Evolutionary conservation across 768 basidiomycete species (phyloP), one percentile per base, ranked within the genome.

Genomic region (Termitomyces sp.): DNA sequence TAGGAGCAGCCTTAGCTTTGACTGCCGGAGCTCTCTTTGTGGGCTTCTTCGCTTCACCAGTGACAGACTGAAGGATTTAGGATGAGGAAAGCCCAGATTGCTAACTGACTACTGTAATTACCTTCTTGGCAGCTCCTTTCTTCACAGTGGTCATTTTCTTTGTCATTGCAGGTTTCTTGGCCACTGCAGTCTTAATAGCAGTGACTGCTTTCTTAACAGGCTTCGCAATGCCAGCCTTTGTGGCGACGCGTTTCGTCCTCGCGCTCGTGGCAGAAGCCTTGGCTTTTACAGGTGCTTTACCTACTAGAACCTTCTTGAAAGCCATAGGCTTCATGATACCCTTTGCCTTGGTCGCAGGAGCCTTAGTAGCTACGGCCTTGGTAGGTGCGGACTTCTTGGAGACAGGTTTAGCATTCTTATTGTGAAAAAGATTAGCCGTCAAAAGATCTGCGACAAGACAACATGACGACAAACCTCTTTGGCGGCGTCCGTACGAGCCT

Each of bases 101-200:
- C 19, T 0, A 3, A 1, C 12, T 28, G 24, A 45, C 24, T 17
- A 32, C 15, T 17, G 21, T 0, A 58, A 60, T 37, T 43, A 84
- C 86, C 79, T 85, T 87, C 79, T 87, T 87, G 8, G 75, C 78
- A 3, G 72, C 49, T 44, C 76, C 80, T 54, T 77, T 77, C 68
- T 74, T 78, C 38, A 73, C 68, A 22, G 76, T 55, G 3, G 71
- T 56, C 8, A 61, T 54, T 37, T 72, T 73, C 62, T 65, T 70
- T 12, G 62, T 26, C 2, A 55, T 43, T 11, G 61, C 37, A n/a
- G 62, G 28, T 50, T 67, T 68, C 62, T 68, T 71, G n/a, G 62
- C 49, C 49, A 62, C 28, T 5, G 65, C 54, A 8, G 62, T 54
- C 56, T 67, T 72, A 55, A 64, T 65, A 32, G 62, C 51, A 28